These are phyloP conservation scores for Ganoderma multipileum DNA, from an alignment of 1,284 basidiomycete genomes.

Conservation along the genomic window DNA sequence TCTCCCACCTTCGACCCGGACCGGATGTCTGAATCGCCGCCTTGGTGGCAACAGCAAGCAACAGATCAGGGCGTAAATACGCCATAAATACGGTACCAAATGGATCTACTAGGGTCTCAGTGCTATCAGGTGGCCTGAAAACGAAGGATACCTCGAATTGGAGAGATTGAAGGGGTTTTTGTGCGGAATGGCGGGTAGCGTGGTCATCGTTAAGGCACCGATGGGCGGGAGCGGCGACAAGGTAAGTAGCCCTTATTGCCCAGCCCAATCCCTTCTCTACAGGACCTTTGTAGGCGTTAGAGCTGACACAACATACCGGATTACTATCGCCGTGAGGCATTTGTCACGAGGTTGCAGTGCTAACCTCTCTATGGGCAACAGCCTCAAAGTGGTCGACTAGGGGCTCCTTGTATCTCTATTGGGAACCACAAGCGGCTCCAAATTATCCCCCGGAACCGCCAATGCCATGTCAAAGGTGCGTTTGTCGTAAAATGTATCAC, in stretches of 20 bases:
- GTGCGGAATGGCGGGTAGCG: not conserved
- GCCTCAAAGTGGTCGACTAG: not conserved
- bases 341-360: too few species aligned
- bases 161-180: not conserved
- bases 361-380: not conserved
- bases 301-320: too few species aligned
- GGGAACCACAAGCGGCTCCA: not conserved
- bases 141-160: not conserved
- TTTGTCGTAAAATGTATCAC: not conserved
- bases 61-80: too few species aligned
- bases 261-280: too few species aligned
- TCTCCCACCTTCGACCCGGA: not conserved
- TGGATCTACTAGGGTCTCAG: not conserved
- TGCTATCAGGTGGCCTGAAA: not conserved
- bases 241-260: not conserved
- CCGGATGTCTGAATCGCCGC: too few species aligned
- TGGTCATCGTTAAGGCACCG: not conserved
- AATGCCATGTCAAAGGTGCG: not conserved
- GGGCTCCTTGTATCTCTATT: not conserved
- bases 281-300: too few species aligned
- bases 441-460: not conserved
- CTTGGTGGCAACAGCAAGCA: too few species aligned
- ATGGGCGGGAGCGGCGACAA: not conserved
- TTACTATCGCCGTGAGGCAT: too few species aligned
- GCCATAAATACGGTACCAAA: too few species aligned